Base-by-base conservation (phyloP, 2,329 filamentous ascomycete species). In the Chaetomium sp. region DNA sequence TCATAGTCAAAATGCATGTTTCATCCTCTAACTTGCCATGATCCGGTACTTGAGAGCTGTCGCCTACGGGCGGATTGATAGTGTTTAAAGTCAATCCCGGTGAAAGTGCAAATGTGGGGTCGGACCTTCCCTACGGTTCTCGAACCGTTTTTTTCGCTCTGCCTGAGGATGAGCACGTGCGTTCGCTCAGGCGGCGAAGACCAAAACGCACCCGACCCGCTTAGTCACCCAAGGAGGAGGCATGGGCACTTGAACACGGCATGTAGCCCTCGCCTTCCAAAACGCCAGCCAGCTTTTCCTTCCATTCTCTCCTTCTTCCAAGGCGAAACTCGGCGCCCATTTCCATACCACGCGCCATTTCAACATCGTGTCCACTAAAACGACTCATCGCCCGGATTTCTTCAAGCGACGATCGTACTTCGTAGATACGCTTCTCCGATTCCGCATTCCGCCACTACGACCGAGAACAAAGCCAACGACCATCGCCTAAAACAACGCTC, bases 391-490 rank as follows among this genome's bases (percentile, higher is more conserved):
- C 51, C 7, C 7, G 2, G 23, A 12, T 47, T 31, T 23, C 27
- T 13, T n/a, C 38, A 12, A 38, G 8, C 53, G 9, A 12, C 47
- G 53, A 7, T 27, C 4, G 13, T 51, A 38, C 23, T 35, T 35
- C 33, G 33, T 23, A 47, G 45, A 53, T 19, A 9, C 23, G 7
- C 23, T 25, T 51, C n/a, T 57, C 62, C 9, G 33, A 2, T 12
- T 57, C 16, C 4, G 4, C n/a, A 8, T 49, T 51, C 25, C 47
- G 61, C 61, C 45, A 55, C 50, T 10, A 29, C 47, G 23, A 51
- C 29, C 42, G 2, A 53, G 38, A 49, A 66, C 66, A 62, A 64
- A 64, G 35, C 23, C 29, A 57, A 38, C 54, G 56, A 27, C 23
- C 49, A 42, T 54, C 51, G 23, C 65, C 5, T 7, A n/a, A 25